These are phyloP conservation scores for Lachancea cidri DNA, from an alignment of 805 yeast genomes.

Conservation along the genomic window DNA sequence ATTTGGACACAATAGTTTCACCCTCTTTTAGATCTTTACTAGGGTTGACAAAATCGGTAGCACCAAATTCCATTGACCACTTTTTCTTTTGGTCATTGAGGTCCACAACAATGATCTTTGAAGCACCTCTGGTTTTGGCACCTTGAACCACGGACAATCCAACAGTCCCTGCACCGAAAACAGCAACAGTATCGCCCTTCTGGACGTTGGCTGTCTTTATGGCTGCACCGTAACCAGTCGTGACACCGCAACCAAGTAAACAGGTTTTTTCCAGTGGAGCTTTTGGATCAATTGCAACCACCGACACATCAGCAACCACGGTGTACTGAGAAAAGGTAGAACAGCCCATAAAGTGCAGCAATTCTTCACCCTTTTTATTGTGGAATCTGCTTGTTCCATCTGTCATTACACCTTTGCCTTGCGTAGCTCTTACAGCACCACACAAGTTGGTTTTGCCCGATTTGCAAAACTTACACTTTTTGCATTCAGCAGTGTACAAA, in stretches of 20 bases:
- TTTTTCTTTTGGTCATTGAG: slow-evolving; percentile 76
- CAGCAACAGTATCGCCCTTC: slow-evolving; percentile 89
- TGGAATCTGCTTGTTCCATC: slow-evolving; percentile 93
- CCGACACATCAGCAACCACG: slow-evolving; percentile 95
- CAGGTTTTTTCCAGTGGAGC: slow-evolving; percentile 87
- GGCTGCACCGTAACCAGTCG: slow-evolving; percentile 98
- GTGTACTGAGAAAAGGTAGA: slow-evolving; percentile 96
- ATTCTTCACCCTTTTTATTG: slow-evolving; percentile 69
- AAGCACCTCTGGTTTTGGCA: slow-evolving; percentile 77
- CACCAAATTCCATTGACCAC: slow-evolving; percentile 89
- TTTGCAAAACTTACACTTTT: slow-evolving; percentile 89
- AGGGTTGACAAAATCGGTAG: slow-evolving; percentile 92
- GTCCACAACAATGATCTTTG: slow-evolving; percentile 79
- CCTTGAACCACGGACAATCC: slow-evolving; percentile 97
- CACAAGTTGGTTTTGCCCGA: slow-evolving; percentile 96
- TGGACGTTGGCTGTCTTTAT: slow-evolving; percentile 82
- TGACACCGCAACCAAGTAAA: slow-evolving; percentile 95
- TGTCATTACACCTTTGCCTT: slow-evolving; percentile 98
- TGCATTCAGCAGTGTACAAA: slow-evolving; percentile 94
- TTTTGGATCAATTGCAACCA: slow-evolving; percentile 80
- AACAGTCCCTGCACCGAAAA: slow-evolving; percentile 97
- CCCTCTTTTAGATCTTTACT: slow-evolving; percentile 61
- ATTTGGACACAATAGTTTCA: slow-evolving; percentile 69
- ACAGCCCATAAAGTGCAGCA: slow-evolving; percentile 96
- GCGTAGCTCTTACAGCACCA: slow-evolving; percentile 93